Base-by-base conservation (phyloP, 169 alveolate species). In the Perkinsus chesapeaki region DNA sequence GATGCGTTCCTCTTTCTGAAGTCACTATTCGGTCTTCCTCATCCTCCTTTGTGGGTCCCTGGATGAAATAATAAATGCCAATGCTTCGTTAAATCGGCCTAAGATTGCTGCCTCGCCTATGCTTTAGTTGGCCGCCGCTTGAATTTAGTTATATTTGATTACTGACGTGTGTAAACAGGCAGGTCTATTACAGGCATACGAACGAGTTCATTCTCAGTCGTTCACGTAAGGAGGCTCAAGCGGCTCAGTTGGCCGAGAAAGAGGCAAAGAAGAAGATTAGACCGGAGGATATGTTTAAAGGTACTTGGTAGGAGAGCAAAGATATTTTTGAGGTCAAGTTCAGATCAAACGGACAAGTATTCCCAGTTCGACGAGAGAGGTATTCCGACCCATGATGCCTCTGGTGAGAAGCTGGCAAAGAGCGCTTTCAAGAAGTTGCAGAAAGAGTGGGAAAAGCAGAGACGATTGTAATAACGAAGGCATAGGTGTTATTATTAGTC, bases 311-410 rank as follows among this genome's bases (percentile, higher is more conserved):
- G 16, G 60, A 16, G 23, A 43, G 23, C 60, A 5, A 5, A 43
- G 60, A 43, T 5, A 16, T n/a, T n/a, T n/a, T n/a, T n/a, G n/a
- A n/a, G n/a, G n/a, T n/a, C n/a, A n/a, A n/a, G n/a, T n/a, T 39
- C 43, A 73, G 82, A n/a, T 0, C 73, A 72, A 39, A 91, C 93
- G 43, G 95, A 94, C 39, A 93, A 92, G 60, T 94, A 92, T 39
- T 94, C 95, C 34, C 37, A 82, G 39, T 94, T 93, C 93, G 95
- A 94, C 91, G 95, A 94, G 90, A 93, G 90, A n/a, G 95, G 95
- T 38, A 73, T 94, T 34, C 95, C 95, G 23, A 93, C 95, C 12
- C 93, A 91, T 48, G 73, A 94, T 72, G 94, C 94, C 0, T 39
- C 92, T 43, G 95, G 95, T 36, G 91, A 73, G 43, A 92, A 91